Conservation (phyloP, 306 rosid species). For the Lathyrus oleraceus region DNA sequence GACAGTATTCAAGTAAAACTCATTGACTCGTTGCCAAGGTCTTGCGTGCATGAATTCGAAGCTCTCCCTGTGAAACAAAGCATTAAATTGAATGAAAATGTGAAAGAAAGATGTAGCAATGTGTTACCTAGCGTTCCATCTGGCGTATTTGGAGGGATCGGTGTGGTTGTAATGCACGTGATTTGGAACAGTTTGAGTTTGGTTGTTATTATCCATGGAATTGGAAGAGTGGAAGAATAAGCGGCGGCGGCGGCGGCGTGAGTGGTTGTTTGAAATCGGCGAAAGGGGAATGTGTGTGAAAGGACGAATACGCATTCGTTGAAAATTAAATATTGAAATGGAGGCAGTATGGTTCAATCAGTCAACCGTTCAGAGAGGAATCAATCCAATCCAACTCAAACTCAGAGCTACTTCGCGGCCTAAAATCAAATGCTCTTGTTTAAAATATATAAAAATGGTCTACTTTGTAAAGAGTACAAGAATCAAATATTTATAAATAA, state of each 20-base stretch:
- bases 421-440: not conserved
- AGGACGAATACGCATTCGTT: not conserved
- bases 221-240: not conserved
- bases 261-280: not conserved
- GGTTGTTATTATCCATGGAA: not conserved
- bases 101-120: not conserved
- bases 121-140: constrained; percentile 75
- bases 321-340: not conserved
- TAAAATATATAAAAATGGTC: no score
- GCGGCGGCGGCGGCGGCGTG: not conserved
- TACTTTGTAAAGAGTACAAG: no score
- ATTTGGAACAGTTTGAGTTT: not conserved
- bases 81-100: not conserved
- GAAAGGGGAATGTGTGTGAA: not conserved
- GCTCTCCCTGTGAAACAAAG: constrained; percentile 57
- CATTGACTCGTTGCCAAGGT: constrained; percentile 73
- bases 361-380: no score
- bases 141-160: constrained; percentile 53
- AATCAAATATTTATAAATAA: no score
- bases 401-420: not conserved
- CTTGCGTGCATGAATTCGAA: constrained; percentile 67
- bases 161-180: constrained; percentile 71
- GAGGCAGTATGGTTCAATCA: not conserved
- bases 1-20: constrained; percentile 62
- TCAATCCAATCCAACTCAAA: not conserved